phyloP scores from a whole-genome alignment of 305 asterid species.

The Solanum hybrid region DNA sequence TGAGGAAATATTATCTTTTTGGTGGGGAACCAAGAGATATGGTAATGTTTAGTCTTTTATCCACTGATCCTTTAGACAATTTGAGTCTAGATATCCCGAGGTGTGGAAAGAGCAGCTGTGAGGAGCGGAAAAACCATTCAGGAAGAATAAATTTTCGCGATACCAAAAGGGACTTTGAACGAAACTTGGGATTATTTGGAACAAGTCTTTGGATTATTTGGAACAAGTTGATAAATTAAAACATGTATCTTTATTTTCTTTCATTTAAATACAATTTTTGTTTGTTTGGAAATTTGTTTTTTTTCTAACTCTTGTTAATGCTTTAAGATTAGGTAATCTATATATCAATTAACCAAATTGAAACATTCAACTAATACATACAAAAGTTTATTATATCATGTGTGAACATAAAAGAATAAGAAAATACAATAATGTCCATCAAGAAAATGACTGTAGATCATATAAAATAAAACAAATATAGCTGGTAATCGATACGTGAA shows the following conservation, averaged over 20 bases:
- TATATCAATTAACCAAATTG: not conserved
- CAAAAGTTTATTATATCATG: not conserved
- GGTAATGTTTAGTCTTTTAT: constrained; percentile 38
- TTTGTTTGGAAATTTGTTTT: not conserved
- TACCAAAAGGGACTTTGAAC: not conserved
- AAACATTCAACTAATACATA: not conserved
- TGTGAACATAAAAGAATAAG: not conserved
- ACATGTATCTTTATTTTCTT: not conserved
- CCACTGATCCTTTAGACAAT: not conserved
- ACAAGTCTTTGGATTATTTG: not conserved
- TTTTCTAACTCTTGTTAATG: not conserved
- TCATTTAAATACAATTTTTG: not conserved
- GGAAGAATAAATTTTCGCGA: not conserved
- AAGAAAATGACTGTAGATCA: not conserved
- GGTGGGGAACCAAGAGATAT: constrained; percentile 38
- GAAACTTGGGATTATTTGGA: not conserved
- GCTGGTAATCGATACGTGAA: not conserved
- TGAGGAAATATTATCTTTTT: constrained; percentile 43
- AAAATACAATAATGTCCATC: not conserved
- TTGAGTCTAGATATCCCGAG: not conserved
- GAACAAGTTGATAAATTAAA: not conserved
- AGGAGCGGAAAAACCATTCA: not conserved
- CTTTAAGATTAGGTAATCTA: not conserved
- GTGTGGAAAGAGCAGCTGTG: not conserved
- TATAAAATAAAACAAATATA: not conserved